phyloP scores from a whole-genome alignment of 1,284 basidiomycete genomes.

The Malassezia arunalokei region DNA sequence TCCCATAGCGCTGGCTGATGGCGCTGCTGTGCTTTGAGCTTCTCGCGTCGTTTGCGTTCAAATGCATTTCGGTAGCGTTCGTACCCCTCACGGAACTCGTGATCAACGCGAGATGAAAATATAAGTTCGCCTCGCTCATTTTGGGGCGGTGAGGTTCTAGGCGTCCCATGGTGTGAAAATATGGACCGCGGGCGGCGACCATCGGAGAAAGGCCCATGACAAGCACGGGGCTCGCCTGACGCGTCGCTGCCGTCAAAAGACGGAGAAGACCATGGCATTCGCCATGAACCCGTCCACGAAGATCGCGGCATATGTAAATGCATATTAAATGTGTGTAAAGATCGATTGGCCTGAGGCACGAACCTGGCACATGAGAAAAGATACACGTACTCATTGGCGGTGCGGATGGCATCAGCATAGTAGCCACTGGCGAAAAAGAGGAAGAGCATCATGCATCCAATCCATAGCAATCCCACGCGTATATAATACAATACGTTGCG shows the following conservation, averaged over 20 bases:
- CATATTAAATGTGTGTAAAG: slow-evolving; percentile 86
- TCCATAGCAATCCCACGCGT: slow-evolving; percentile 28
- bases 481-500: slow-evolving; percentile 26
- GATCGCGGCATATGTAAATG: slow-evolving; percentile 70
- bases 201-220: too few relatives aligned
- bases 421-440: slow-evolving; percentile 94
- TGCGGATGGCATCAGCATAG: slow-evolving; percentile 89
- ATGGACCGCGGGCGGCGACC: neutral
- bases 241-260: too few relatives aligned
- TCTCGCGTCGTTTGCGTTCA: slow-evolving; percentile 65
- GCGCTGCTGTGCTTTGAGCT: slow-evolving; percentile 22
- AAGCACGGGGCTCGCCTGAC: too few relatives aligned
- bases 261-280: neutral
- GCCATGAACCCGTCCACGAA: neutral
- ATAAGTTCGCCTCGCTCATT: slow-evolving; percentile 93
- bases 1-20: neutral
- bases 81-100: slow-evolving; percentile 74
- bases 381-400: slow-evolving; percentile 69
- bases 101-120: slow-evolving; percentile 76
- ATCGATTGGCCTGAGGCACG: slow-evolving; percentile 85
- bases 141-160: slow-evolving; percentile 54
- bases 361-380: slow-evolving; percentile 50
- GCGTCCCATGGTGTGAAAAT: neutral
- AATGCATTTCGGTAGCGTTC: slow-evolving; percentile 84
- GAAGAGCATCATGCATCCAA: slow-evolving; percentile 60